Evolutionary conservation across 129 eudicot species (phyloP), one percentile per base, ranked within the genome.

Genomic region (Centrapalus pauciflorus): DNA sequence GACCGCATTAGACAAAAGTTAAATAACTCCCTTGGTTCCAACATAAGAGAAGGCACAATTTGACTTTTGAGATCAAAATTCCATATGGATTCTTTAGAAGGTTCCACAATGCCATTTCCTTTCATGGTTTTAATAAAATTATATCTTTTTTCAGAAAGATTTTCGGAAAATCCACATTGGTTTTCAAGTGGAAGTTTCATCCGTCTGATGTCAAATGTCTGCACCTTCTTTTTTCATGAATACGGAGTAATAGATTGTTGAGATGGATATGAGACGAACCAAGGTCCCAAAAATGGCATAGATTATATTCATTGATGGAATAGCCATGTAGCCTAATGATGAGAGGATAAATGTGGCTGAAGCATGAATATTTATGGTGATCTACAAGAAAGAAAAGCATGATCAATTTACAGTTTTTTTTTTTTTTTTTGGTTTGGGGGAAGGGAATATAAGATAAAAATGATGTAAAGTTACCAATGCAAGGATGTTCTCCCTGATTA

Each of bases 401-500:
- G 33, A 50, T 61, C 29, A 50, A 34, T 61, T 72, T 11, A 66
- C 3, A 66, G 5, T 41, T 24, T 54, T 38, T 37, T 43, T 60
- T 59, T 30, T 11, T n/a, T n/a, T n/a, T n/a, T n/a, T n/a, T n/a
- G n/a, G n/a, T n/a, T n/a, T n/a, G n/a, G n/a, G n/a, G n/a, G n/a
- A 57, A 55, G 26, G 26, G 34, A 23, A 55, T 1, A 25, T 35
- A 4, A 5, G 23, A 70, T 48, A 38, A 3, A 1, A 35, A 69
- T n/a, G 57, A 30, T 21, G 23, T 61, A 57, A 29, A 32, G 30
- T 80, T 83, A 93, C 98, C 99, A 93, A 65, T 41, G 83, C 86
- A 60, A 93, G 95, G 11, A 93, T 88, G 74, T 93, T 93, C 55
- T 93, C 99, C 73, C 89, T 86, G 37, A 93, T 89, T 77, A 93